Percentiles rank a stretch among this genome's conserved stretches.
phyloP scores from a whole-genome alignment of 75 land plant genomes.

The Selaginella tamariscina region DNA sequence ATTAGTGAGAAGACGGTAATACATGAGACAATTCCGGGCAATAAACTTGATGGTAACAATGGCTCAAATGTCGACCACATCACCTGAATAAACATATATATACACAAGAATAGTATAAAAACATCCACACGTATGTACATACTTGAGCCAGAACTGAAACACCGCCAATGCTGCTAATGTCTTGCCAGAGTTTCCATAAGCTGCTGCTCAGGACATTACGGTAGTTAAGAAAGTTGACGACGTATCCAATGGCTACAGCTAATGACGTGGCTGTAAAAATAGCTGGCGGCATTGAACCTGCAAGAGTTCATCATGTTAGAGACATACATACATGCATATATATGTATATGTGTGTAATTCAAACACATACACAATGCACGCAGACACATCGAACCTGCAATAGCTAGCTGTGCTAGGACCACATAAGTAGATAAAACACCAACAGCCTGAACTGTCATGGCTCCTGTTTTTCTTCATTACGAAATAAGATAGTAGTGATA shows the following conservation, averaged over 20 bases:
- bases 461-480: slow-evolving; percentile 80
- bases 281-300: slow-evolving; percentile 46
- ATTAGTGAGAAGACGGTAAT: not conserved
- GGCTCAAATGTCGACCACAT: slow-evolving; percentile 41
- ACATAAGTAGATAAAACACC: slow-evolving; percentile 68
- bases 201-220: slow-evolving; percentile 10
- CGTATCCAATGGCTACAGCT: slow-evolving; percentile 15
- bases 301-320: slow-evolving; percentile 65
- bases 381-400: slow-evolving; percentile 89
- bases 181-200: slow-evolving; percentile 21
- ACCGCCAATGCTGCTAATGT: slow-evolving; percentile 22
- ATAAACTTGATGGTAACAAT: slow-evolving; percentile 20
- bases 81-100: slow-evolving; percentile 23
- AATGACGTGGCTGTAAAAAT: slow-evolving; percentile 14
- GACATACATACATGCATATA: too few species aligned
- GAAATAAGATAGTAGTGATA: slow-evolving; percentile 82
- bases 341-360: too few species aligned
- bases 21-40: slow-evolving; percentile 19
- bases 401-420: slow-evolving; percentile 68
- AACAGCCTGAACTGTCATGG: slow-evolving; percentile 66
- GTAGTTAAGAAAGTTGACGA: slow-evolving; percentile 31
- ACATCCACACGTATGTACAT: not conserved
- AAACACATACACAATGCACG: too few species aligned
- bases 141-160: slow-evolving; percentile 42
- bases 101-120: not conserved